Percentiles rank a stretch among this genome's conserved stretches.
phyloP scores from a whole-genome alignment of 495 filamentous ascomycete species.

The Penicillium bovifimosum region DNA sequence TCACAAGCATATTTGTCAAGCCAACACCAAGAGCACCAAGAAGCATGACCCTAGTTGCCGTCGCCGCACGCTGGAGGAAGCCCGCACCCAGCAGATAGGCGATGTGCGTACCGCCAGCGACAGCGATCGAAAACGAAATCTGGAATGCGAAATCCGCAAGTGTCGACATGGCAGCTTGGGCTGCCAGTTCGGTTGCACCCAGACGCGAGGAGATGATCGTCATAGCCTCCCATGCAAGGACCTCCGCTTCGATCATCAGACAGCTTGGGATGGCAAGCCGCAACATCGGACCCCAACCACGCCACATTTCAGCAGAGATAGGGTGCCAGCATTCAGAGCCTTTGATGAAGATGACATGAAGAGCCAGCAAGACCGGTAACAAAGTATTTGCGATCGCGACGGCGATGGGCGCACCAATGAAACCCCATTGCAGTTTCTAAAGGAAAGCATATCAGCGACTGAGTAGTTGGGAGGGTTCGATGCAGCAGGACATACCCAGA shows the following conservation, averaged over 20 bases:
- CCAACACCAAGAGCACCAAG: constrained; percentile 19
- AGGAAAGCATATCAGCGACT: background rate
- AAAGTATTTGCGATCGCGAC: constrained; percentile 49
- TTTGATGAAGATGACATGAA: constrained; percentile 46
- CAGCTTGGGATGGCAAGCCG: constrained; percentile 52
- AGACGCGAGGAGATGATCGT: constrained; percentile 48
- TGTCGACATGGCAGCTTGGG: constrained; percentile 54
- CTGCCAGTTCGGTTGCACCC: constrained; percentile 38
- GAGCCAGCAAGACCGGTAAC: constrained; percentile 45
- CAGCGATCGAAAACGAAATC: constrained; percentile 56
- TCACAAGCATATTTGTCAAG: constrained; percentile 22
- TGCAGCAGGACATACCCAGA: constrained; percentile 44
- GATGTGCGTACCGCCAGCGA: constrained; percentile 58
- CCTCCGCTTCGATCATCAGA: constrained; percentile 53
- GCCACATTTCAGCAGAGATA: constrained; percentile 41
- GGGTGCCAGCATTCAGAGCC: constrained; percentile 53
- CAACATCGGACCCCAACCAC: constrained; percentile 53
- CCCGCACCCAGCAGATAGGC: constrained; percentile 58
- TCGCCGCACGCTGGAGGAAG: constrained; percentile 23
- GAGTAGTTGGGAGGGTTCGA: background rate
- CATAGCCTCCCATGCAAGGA: constrained; percentile 52
- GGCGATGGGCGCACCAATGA: constrained; percentile 53
- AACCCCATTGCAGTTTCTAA: constrained; percentile 46
- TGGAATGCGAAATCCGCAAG: constrained; percentile 53
- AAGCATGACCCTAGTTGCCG: constrained; percentile 17